Evolutionary conservation across 257 asterid genomes (phyloP).

Genomic region (Parsonsia alboflavescens): DNA sequence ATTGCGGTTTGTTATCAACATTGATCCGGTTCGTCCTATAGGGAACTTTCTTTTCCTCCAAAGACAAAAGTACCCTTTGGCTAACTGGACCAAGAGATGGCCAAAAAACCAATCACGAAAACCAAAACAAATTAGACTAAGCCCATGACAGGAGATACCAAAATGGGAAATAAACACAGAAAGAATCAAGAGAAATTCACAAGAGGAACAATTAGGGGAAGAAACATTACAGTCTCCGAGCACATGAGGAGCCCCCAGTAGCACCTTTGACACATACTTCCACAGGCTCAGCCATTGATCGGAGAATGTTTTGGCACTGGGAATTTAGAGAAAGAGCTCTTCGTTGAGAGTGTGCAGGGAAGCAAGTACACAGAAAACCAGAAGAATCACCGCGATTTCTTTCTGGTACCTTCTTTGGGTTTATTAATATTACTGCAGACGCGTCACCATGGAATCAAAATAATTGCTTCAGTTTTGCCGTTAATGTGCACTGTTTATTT

Average conservation of each 20-base stretch:
- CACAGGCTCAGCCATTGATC: conserved; percentile 45
- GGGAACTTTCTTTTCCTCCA: conserved; percentile 67
- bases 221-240: conserved; percentile 68
- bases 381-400: neutral
- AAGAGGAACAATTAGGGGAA: neutral
- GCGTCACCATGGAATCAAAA: too few species aligned
- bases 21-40: conserved; percentile 55
- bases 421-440: too few species aligned
- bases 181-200: too few species aligned
- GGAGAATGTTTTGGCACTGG: neutral
- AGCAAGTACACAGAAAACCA: neutral
- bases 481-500: neutral
- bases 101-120: conserved; percentile 15
- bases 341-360: too few species aligned
- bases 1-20: conserved; percentile 53
- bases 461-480: neutral
- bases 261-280: conserved; percentile 79
- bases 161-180: neutral
- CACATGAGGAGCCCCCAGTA: conserved; percentile 44
- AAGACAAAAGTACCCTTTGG: conserved; percentile 62
- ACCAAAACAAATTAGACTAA: neutral
- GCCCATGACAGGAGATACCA: neutral
- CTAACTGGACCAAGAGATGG: conserved; percentile 55
- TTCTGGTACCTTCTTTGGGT: neutral
- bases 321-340: neutral